Conservation (phyloP, 164 flowering plant species). For the Berberis thunbergii region DNA sequence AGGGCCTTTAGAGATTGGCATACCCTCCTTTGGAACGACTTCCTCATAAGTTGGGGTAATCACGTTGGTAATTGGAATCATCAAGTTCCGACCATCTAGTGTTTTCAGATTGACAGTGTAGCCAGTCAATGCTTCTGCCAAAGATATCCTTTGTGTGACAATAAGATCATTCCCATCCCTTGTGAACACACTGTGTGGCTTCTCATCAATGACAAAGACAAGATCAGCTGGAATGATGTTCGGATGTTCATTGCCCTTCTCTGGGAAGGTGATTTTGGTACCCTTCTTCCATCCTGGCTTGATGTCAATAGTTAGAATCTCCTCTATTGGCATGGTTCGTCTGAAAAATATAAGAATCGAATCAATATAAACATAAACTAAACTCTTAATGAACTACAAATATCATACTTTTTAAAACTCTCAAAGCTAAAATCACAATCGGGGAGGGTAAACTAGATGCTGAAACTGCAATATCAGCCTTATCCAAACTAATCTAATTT, state of each 20-base stretch:
- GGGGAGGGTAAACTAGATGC: no score
- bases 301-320: slow-evolving; percentile 50
- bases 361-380: neutral
- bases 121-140: slow-evolving; percentile 64
- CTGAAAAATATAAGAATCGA: slow-evolving; percentile 18
- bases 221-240: slow-evolving; percentile 51
- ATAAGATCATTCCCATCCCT: slow-evolving; percentile 74
- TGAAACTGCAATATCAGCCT: no score
- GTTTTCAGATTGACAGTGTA: slow-evolving; percentile 49
- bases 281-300: slow-evolving; percentile 94
- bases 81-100: slow-evolving; percentile 61
- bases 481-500: no score
- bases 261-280: slow-evolving; percentile 62
- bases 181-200: slow-evolving; percentile 58
- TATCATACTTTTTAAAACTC: neutral
- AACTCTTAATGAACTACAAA: neutral
- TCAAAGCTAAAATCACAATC: no score
- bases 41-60: slow-evolving; percentile 63
- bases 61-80: slow-evolving; percentile 44
- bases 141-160: slow-evolving; percentile 41
- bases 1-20: slow-evolving; percentile 78
- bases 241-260: slow-evolving; percentile 46
- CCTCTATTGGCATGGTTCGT: slow-evolving; percentile 40
- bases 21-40: slow-evolving; percentile 62
- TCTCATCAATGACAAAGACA: slow-evolving; percentile 72